Base-by-base conservation (phyloP, 371 early-diverging fungal species). In the Sporodiniella umbellata region DNA sequence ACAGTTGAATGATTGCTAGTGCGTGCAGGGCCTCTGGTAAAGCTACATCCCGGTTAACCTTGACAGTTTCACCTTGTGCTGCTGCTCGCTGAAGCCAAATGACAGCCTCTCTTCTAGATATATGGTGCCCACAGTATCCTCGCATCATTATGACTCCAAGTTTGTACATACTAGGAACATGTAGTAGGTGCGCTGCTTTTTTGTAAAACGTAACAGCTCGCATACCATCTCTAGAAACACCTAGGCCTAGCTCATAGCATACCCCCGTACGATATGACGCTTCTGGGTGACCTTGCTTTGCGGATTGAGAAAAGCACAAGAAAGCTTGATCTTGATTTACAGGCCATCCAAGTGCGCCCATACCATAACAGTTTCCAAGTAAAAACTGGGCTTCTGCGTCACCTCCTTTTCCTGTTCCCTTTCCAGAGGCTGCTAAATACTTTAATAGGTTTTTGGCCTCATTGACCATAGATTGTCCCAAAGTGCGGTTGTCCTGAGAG, bases 181-280 rank as follows among this genome's bases (percentile, higher is more conserved):
- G 94, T 11, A 91, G 86, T 39, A 92, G 66, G 26, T 90, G 83
- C 0, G 98, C 96, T 0, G 95, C 92, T 70, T 96, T 95, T 54
- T 92, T 84, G 62, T 91, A 99, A 62, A 91, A 95, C 46, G 88
- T 89, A 26, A 94, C 72, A 0, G 97, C 90, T 14, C 94, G 81
- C 8, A 61, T 58, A 11, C 76, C 65, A 58, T 98, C 95, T n/a
- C 87, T 78, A 28, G 86, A 87, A 4, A 91, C 90, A 22, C 99
- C 99, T 2, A 92, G 86, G 10, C 96, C 98, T 17, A 89, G 61
- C 58, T 98, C 99, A 64, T 93, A 90, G 68, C 96, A 97, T 8
- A 96, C 96, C 4, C 90, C 99, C 0, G 91, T 85, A 42, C 98
- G 86, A 65, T 96, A 98, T n/a, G 93, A 92, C 2, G 96, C 93